Evolutionary conservation across 495 filamentous ascomycete genomes (phyloP), one percentile per base, ranked within the genome.

Genomic region (Xylaria curta): DNA sequence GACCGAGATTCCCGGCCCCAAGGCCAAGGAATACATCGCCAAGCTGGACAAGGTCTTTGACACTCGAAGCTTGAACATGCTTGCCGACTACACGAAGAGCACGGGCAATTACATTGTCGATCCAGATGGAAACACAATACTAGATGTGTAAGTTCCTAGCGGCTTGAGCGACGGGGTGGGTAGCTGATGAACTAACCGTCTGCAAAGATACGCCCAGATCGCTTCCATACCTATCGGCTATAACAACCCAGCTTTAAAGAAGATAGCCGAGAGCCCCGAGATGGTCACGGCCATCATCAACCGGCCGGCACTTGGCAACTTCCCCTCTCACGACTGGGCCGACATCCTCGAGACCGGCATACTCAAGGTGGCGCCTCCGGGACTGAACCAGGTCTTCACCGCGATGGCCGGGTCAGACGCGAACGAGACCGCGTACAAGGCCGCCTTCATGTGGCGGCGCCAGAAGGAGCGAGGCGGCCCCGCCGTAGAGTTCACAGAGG

Each of bases 361-460:
- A 62, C 89, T 99, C 72, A 90, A 88, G 77, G 95, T 93, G 64
- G 94, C 97, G 7, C 96, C 96, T 59, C 94, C 92, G 80, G 96
- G 97, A 21, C 85, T 97, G 75, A 84, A 97, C 87, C 94, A 98
- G 81, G 96, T 99, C 76, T 98, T 98, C 87, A 99, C 96, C 31
- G 95, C 92, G 75, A 93, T 94, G 89, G 90, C 95, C 65, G 96
- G 96, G 74, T 97, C 94, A 10, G 96, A 99, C 79, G 97, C 96
- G 81, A 98, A 98, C 85, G 97, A 99, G 83, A 94, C 94, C n/a
- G 97, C 97, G 63, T 99, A 95, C 88, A 99, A 99, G 82, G 96
- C 96, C 47, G 96, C 96, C 68, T 98, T 98, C 87, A 99, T 99
- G 91, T 99, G 93, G 89, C 91, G 92, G 72, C 91, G 95, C 28